Conservation (phyloP, 768 basidiomycete species). For the Macrocybe gigantea region DNA sequence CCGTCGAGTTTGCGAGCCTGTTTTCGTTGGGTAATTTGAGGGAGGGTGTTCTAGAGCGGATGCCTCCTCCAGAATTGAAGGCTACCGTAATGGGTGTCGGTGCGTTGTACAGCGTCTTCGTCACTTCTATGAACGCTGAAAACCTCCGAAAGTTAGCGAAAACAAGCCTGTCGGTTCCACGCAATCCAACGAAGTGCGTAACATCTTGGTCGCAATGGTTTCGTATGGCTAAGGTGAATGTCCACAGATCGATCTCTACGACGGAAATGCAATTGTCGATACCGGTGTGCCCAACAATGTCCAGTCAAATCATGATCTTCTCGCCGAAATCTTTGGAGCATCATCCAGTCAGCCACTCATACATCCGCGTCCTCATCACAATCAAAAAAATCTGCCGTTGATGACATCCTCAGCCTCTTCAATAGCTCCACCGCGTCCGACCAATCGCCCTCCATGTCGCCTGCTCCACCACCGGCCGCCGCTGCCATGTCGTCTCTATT, state of each 20-base stretch:
- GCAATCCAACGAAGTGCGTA: constrained; percentile 62
- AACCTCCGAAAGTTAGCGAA: constrained; percentile 70
- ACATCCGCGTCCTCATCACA: constrained; percentile 33
- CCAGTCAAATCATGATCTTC: constrained; percentile 72
- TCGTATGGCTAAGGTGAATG: neutral
- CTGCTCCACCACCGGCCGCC: constrained; percentile 14
- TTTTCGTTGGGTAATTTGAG: constrained; percentile 73
- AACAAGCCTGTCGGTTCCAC: constrained; percentile 95
- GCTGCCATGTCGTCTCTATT: constrained; percentile 31
- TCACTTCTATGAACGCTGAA: neutral
- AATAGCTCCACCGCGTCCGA: constrained; percentile 32
- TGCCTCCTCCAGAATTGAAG: constrained; percentile 98
- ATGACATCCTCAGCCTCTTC: constrained; percentile 92
- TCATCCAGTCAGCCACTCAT: constrained; percentile 28
- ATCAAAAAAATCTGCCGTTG: constrained; percentile 56
- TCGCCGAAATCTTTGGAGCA: constrained; percentile 88
- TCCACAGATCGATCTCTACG: constrained; percentile 67
- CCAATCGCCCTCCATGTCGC: constrained; percentile 8
- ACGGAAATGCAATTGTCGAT: constrained; percentile 57
- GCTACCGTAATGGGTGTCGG: constrained; percentile 94
- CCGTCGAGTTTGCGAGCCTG: constrained; percentile 89
- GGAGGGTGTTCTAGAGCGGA: constrained; percentile 88
- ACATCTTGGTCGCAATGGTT: neutral
- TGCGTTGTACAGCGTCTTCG: constrained; percentile 26
- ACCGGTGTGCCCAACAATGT: constrained; percentile 33